Evolutionary conservation across 106 monocot genomes (phyloP), one percentile per base, ranked within the genome.

Genomic region (Phalaenopsis aphrodite): DNA sequence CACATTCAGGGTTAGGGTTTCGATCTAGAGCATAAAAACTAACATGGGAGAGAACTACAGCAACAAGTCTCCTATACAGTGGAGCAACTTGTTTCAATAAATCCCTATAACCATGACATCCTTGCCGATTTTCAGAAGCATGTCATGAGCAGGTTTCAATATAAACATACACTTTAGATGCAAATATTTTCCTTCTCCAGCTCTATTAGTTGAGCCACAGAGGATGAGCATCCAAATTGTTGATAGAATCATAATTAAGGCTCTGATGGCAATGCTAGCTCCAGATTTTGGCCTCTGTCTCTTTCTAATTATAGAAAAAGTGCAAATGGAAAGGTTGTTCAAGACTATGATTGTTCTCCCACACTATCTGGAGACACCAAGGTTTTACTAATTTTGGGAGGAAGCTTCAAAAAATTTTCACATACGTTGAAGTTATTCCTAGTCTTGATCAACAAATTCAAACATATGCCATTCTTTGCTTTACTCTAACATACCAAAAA

Each of bases 41-140:
- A 37, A 7, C 38, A 69, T 69, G 69, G 36, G 36, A 30, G 69
- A 37, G 69, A 69, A 69, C 64, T 18, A 2, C 64, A 64, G 64
- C 84, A 85, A 79, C 88, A 90, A 85, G 81, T 68, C 2, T 75
- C 83, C 16, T 92, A 87, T 83, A 88, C 92, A 38, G 91, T 99
- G 77, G 98, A 99, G 88, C 79, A 99, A 81, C 88, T 99, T 55
- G 94, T 99, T 37, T 87, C 86, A 4, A 85, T 99, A 45, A 99
- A 99, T 79, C 98, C 94, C 5, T 99, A 99, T 88, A 99, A 99
- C 69, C 98, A 94, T 38, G 98, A 99, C 87, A 91, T 99, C 71
- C 91, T 99, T 46, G 36, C 81, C 82, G 94, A 99, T 79, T 91
- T 99, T 56, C 94, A 99, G 91, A 91, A 85, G 83, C 85, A 87